phyloP scores from a whole-genome alignment of 2,329 filamentous ascomycete genomes.

The Mariannaea elegans region DNA sequence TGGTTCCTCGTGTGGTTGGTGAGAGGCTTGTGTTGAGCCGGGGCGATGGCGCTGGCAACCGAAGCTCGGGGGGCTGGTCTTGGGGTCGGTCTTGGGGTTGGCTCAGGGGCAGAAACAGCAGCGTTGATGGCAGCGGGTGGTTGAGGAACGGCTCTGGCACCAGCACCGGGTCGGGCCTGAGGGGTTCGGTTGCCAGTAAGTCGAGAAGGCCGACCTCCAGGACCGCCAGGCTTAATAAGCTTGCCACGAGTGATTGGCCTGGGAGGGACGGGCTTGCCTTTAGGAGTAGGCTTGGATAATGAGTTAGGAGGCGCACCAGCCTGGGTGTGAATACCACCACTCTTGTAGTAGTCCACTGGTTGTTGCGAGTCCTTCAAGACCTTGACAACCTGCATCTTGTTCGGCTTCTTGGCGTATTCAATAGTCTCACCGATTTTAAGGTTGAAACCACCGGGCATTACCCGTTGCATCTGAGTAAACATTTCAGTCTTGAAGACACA shows the following conservation, averaged over 20 bases:
- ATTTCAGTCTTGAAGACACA: conserved; percentile 97
- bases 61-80: conserved; percentile 21
- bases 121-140: conserved; percentile 44
- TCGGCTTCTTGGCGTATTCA: conserved; percentile 97
- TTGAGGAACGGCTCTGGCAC: conserved; percentile 44
- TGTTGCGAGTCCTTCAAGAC: conserved; percentile 86
- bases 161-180: conserved; percentile 53
- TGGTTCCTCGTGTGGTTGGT: conserved; percentile 64
- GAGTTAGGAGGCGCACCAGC: conserved; percentile 86
- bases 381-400: conserved; percentile 89
- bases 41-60: conserved; percentile 26
- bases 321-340: conserved; percentile 85
- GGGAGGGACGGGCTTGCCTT: conserved; percentile 83
- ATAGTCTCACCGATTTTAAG: conserved; percentile 86
- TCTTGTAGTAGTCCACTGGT: conserved; percentile 89
- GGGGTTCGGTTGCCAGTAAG: conserved; percentile 61
- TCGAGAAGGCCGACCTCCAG: conserved; percentile 81
- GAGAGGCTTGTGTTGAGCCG: conserved; percentile 42
- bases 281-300: conserved; percentile 83
- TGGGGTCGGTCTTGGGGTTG: conserved; percentile 18
- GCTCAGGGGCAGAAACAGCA: conserved; percentile 34
- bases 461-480: conserved; percentile 87
- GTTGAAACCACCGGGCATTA: conserved; percentile 81
- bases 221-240: conserved; percentile 90
- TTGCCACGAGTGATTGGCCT: conserved; percentile 94